Evolutionary conservation across 2,329 filamentous ascomycete species (phyloP).

Genomic region (Colletotrichum neosansevieriae): DNA sequence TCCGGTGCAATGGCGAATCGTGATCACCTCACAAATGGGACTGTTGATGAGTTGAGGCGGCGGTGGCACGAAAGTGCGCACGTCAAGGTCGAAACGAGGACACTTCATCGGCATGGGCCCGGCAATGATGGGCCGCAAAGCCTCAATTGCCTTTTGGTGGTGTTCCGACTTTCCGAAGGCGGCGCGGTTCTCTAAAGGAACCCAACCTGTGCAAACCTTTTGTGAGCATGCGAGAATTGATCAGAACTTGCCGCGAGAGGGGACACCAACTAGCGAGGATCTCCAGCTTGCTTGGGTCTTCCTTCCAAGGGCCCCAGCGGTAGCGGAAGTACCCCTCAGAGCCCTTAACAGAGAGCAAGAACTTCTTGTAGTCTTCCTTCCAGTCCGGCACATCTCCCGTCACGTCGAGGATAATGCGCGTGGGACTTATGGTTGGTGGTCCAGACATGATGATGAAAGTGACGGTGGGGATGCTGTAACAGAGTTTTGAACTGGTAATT

Average conservation of each 20-base stretch:
- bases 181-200: constrained; percentile 13
- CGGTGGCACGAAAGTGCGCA: constrained; percentile 12
- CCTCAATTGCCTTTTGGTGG: constrained; percentile 31
- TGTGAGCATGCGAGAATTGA: too few relatives aligned
- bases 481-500: background rate
- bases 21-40: constrained; percentile 35
- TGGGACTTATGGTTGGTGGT: constrained; percentile 13
- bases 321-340: constrained; percentile 37
- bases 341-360: constrained; percentile 23
- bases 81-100: constrained; percentile 29
- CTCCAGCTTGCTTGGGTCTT: constrained; percentile 26
- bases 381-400: constrained; percentile 33
- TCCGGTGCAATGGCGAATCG: constrained; percentile 17
- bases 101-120: constrained; percentile 18
- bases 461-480: background rate
- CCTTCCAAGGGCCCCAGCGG: constrained; percentile 36
- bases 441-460: constrained; percentile 10
- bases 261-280: constrained; percentile 23
- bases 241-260: background rate
- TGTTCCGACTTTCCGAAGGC: constrained; percentile 29
- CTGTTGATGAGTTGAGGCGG: constrained; percentile 34
- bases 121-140: constrained; percentile 15
- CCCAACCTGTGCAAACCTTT: constrained; percentile 9
- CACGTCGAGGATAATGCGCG: constrained; percentile 25
- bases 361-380: constrained; percentile 37